A percentile compares a stretch with the other conserved stretches of the same genome.
phyloP scores from a whole-genome alignment of 495 filamentous ascomycete genomes.

The Thozetella sp. region DNA sequence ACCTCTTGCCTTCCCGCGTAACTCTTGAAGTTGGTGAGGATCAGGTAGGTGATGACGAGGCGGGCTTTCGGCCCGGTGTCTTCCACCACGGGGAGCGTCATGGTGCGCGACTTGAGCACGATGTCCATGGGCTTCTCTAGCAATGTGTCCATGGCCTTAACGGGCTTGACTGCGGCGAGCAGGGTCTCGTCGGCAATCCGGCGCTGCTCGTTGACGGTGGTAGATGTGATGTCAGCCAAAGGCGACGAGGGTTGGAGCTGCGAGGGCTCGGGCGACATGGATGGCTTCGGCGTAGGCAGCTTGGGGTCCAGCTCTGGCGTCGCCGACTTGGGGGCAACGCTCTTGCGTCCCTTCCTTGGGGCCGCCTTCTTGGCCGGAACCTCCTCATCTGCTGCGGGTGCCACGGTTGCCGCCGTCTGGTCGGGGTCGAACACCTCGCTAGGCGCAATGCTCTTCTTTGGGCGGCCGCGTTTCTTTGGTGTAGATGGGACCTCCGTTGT shows the following conservation, averaged over 20 bases:
- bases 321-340: constrained; percentile 53
- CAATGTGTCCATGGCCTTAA: constrained; percentile 73
- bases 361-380: constrained; percentile 66
- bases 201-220: constrained; percentile 58
- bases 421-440: constrained; percentile 59
- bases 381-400: constrained; percentile 40
- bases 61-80: constrained; percentile 78
- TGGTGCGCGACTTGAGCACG: constrained; percentile 80
- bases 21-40: constrained; percentile 96
- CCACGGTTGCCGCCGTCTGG: constrained; percentile 46
- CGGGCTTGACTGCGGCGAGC: constrained; percentile 55
- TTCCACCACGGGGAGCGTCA: constrained; percentile 64
- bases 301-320: constrained; percentile 55
- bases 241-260: constrained; percentile 56
- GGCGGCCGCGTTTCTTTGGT: constrained; percentile 26
- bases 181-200: constrained; percentile 35
- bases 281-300: constrained; percentile 43
- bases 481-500: constrained; percentile 34
- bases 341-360: constrained; percentile 66
- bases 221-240: constrained; percentile 76
- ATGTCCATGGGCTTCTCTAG: constrained; percentile 94
- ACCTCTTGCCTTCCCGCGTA: constrained; percentile 95
- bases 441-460: constrained; percentile 33
- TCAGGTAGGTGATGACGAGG: constrained; percentile 87
- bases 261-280: constrained; percentile 41